These are phyloP conservation scores for Pythium sp. DNA, from an alignment of 352 stramenopile species.

Conservation along the genomic window DNA sequence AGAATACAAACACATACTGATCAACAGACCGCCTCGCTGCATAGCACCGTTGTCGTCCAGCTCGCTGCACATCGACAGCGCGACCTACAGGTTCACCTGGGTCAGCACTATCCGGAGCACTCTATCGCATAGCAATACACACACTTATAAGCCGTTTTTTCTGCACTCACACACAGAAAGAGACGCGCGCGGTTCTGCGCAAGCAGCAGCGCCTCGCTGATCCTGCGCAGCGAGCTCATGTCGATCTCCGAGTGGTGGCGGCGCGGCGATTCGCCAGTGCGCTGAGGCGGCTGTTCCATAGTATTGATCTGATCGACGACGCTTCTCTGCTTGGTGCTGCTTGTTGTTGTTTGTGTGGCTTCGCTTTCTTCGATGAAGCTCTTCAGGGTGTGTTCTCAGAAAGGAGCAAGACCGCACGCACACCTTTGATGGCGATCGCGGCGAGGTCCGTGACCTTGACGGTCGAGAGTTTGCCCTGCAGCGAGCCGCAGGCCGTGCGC, in stretches of 20 bases:
- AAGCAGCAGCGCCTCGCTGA: conserved; percentile 67
- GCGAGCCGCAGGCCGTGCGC: conserved; percentile 93
- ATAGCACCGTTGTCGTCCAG: conserved; percentile 4
- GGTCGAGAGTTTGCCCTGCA: conserved; percentile 84
- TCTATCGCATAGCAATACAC: conserved; percentile 10
- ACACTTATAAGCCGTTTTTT: conserved; percentile 1
- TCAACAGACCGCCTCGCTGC: conserved; percentile 4
- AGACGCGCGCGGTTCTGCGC: conserved; percentile 56
- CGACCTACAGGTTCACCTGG: conserved; percentile 17
- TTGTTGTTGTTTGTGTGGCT: too few relatives aligned
- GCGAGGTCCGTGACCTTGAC: conserved; percentile 90
- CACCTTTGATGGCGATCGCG: conserved; percentile 76
- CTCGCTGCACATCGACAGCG: conserved; percentile 16
- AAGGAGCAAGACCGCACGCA: too few relatives aligned
- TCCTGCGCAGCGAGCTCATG: conserved; percentile 55
- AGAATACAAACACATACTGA: conserved; percentile 2
- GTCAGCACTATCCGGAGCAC: conserved; percentile 20
- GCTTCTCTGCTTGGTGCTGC: too few relatives aligned
- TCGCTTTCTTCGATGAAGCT: too few relatives aligned
- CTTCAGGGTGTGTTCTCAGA: too few relatives aligned
- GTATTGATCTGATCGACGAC: too few relatives aligned
- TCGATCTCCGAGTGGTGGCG: conserved; percentile 49
- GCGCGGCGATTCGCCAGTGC: conserved; percentile 19
- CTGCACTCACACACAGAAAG: background rate
- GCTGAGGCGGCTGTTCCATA: conserved; percentile 4